Base-by-base conservation (phyloP, 2,329 filamentous ascomycete genomes). In the Botrytis pseudocinerea region DNA sequence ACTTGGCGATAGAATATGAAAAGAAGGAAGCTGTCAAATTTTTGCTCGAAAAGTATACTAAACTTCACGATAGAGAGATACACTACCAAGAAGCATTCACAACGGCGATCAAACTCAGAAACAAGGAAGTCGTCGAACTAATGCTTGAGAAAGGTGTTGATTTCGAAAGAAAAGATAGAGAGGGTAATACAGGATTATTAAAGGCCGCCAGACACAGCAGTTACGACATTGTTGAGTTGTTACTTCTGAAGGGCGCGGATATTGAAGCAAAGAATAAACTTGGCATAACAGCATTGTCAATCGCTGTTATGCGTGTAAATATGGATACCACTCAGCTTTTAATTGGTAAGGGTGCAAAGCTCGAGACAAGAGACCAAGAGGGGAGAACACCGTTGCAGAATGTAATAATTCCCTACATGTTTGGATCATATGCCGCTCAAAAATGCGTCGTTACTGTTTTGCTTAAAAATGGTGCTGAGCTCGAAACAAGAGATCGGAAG, bases 1-100 rank as follows among this genome's bases (percentile, higher is more conserved):
- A n/a, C n/a, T n/a, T n/a, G n/a, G 46, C 46, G 0, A 9, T 1
- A 8, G 1, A 4, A 48, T 10, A 25, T 25, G 2, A 8, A 0
- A 48, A 10, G 0, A 48, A 4, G 46, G 7, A 10, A 22, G 0
- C 3, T 25, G 46, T 38, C 35, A 5, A 38, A 38, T 5, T 38
- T 1, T 38, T 38, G 35, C 35, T 38, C 9, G 35, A 38, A 38
- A 38, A 35, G 35, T 4, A 35, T 35, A 35, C 35, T 35, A 5
- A 35, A 6, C 4, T 35, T 35, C 35, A 35, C 35, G 5, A 35
- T 35, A 4, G 35, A 35, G 35, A 35, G 35, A 6, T 35, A 35
- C 5, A 35, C 35, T 35, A 35, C 35, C 35, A 4, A 35, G 5
- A 35, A 35, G 35, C 35, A 35, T 42, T 42, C 2, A 42, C 14